Conservation (phyloP, 1,284 basidiomycete species). For the Ustilago hordei region DNA sequence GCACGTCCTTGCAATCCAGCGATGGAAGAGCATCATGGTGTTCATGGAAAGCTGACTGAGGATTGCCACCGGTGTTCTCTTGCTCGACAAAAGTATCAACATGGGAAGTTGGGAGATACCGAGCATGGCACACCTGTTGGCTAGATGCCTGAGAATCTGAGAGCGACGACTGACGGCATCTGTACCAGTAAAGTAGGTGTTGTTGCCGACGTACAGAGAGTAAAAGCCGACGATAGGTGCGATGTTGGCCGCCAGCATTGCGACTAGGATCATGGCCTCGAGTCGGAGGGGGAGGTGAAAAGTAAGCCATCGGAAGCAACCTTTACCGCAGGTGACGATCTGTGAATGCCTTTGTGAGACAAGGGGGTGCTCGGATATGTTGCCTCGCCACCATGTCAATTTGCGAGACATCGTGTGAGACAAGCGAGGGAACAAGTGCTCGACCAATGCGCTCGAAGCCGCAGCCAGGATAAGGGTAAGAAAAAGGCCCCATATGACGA, state of each 20-base stretch:
- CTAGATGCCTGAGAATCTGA: constrained; percentile 37
- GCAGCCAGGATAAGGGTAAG: constrained; percentile 10
- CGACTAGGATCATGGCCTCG: constrained; percentile 34
- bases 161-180: constrained; percentile 22
- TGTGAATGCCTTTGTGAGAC: constrained; percentile 18
- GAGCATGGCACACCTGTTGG: constrained; percentile 62
- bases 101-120: constrained; percentile 62
- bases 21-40: constrained; percentile 66
- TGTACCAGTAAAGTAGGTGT: constrained; percentile 32
- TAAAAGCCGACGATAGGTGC: constrained; percentile 33
- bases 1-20: constrained; percentile 65
- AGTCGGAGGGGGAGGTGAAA: constrained; percentile 47
- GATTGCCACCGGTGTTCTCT: constrained; percentile 62
- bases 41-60: constrained; percentile 60
- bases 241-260: constrained; percentile 36
- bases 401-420: constrained; percentile 3
- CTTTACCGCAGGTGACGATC: constrained; percentile 14
- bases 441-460: constrained; percentile 6
- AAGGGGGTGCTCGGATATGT: constrained; percentile 31
- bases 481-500: constrained; percentile 26
- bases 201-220: constrained; percentile 23
- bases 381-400: constrained; percentile 18
- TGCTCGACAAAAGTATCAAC: constrained; percentile 63
- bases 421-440: constrained; percentile 9
- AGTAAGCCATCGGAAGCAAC: constrained; percentile 25